A percentile compares a stretch with the other conserved stretches of the same genome.
Conservation (phyloP, 495 filamentous ascomycete genomes). For the Daldinia childiae region DNA sequence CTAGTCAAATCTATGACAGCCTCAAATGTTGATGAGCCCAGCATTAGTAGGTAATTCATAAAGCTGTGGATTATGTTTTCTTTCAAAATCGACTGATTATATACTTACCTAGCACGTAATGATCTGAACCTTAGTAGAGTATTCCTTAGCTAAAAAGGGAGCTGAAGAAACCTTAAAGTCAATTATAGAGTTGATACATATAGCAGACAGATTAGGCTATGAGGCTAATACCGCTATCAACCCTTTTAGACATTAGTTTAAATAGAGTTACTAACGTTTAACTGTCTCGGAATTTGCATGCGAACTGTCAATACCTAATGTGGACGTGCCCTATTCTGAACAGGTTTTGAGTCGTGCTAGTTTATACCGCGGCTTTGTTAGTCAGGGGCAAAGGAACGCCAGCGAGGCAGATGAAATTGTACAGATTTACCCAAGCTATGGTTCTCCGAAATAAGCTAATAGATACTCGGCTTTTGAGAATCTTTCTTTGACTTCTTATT, state of each 20-base stretch:
- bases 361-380: not conserved
- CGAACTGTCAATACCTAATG: not conserved
- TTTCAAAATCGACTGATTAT: not conserved
- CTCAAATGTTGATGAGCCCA: not conserved
- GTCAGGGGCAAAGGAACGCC: constrained; percentile 3
- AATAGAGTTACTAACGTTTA: not conserved
- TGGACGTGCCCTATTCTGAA: not conserved
- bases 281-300: not conserved
- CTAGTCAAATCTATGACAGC: not conserved
- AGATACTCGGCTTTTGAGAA: not conserved
- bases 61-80: not conserved
- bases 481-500: not conserved
- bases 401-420: not conserved
- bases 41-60: not conserved
- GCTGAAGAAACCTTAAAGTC: not conserved
- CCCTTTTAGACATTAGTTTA: not conserved
- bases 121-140: not conserved
- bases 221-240: constrained; percentile 1
- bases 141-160: not conserved
- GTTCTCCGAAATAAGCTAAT: not conserved
- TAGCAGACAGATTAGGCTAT: not conserved
- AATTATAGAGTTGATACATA: not conserved
- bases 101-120: not conserved
- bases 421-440: not conserved
- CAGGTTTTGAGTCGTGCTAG: constrained; percentile 5